Base-by-base conservation (phyloP, 2,329 filamentous ascomycete species). In the Salinomyces thailandicus region DNA sequence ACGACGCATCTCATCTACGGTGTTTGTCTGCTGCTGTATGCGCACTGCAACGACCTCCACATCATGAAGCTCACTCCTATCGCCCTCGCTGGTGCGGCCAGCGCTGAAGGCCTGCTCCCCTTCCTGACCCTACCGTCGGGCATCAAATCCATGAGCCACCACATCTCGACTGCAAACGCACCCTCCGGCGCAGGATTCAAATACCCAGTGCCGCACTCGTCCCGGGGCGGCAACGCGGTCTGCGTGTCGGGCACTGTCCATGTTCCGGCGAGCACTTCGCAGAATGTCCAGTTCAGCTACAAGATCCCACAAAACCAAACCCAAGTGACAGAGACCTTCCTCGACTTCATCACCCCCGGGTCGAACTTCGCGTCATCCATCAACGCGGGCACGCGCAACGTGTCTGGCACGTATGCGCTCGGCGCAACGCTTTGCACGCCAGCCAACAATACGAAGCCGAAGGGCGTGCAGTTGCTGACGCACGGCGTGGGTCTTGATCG, bases 401-500 rank as follows among this genome's bases (percentile, higher is more conserved):
- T 19, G 11, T 8, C 13, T 5, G 30, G 30, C 7, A 33, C 14
- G 7, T 33, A 11, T 12, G 18, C 35, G 9, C 12, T 37, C 9
- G 35, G 35, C 6, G 35, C 35, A 8, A 37, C 35, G 13, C 29
- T 37, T 11, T 33, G 35, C 14, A 18, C n/a, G 18, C 35, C 35
- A 14, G 14, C 14, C 12, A 13, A 27, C 18, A 18, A 19, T 11
- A 26, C 19, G 4, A 14, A 6, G 30, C 35, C 35, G 2, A 33
- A 37, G 30, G 54, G 49, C 6, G 49, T 64, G 5, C 63, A 66
- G 43, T 45, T 64, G 32, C 46, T 64, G 17, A 62, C 58, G 8
- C 61, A 65, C 38, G 63, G 63, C 30, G 54, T 59, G 33, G 62
- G 59, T 15, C 55, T 61, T 35, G 61, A 63, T 26, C 45, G 50